Base-by-base conservation (phyloP, 305 asterid genomes). In the Stenogyne calaminthoides region DNA sequence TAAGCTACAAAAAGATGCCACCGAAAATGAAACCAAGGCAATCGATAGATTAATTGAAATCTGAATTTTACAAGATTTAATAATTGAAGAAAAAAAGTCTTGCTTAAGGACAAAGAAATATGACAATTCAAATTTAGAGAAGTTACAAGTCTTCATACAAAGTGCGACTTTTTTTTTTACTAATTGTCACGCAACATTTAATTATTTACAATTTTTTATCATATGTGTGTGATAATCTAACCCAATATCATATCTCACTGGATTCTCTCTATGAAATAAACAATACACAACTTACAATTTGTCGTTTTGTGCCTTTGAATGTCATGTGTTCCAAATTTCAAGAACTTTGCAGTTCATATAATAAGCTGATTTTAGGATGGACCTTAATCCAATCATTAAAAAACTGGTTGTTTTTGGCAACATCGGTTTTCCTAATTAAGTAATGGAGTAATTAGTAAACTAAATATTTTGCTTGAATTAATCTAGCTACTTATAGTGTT, bases 271-370 rank as follows among this genome's bases (percentile, higher is more conserved):
- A 14, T 25, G 11, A 19, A 61, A 61, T 47, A n/a, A 72, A 55
- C 5, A 37, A 61, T 29, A 56, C 18, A 70, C 67, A 70, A 15
- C 67, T 58, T 60, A 49, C n/a, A 37, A 47, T 36, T 71, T 77
- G 77, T 77, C 80, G 80, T 62, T 5, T 71, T 71, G 73, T 56
- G 76, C 18, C 61, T 69, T 63, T 64, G 67, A 42, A 55, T 9
- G 39, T 46, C 80, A 66, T 71, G 74, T 72, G 70, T 58, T 72
- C 59, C 81, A 37, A 77, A 72, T 71, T 64, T 65, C 81, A 77
- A 77, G 56, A 71, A 67, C 44, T 34, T 77, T 49, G 67, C 36
- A 59, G 14, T 29, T 2, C 59, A 36, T 10, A 18, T 11, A 7
- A 34, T 72, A 47, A 12, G 0, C n/a, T 64, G 49, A 61, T 60